phyloP scores from a whole-genome alignment of 257 asterid genomes.

The Capsicum baccatum region DNA sequence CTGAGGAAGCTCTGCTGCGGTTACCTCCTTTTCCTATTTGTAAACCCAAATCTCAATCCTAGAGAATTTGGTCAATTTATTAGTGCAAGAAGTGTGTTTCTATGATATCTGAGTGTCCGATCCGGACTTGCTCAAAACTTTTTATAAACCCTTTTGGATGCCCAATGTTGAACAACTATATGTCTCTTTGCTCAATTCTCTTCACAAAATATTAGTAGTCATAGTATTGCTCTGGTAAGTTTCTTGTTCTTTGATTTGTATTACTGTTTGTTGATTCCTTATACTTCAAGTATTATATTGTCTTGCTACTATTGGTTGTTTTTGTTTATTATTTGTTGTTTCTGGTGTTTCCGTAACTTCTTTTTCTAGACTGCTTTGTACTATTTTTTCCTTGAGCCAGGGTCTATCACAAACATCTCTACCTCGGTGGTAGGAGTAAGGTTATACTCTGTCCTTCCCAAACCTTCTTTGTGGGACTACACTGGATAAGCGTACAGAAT shows the following conservation, averaged over 20 bases:
- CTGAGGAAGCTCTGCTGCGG: conserved; percentile 86
- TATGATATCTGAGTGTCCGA: neutral
- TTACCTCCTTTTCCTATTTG: conserved; percentile 73
- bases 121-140: neutral
- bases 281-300: neutral
- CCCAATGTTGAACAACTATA: neutral
- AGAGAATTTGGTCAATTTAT: conserved; percentile 16
- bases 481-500: neutral
- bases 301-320: neutral
- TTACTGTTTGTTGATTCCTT: neutral
- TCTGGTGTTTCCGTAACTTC: neutral
- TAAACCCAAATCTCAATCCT: conserved; percentile 30
- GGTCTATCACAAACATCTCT: neutral
- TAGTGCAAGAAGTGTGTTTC: neutral
- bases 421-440: neutral
- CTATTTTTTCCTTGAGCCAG: neutral
- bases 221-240: neutral
- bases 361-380: neutral
- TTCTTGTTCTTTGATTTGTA: neutral
- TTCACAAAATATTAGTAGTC: neutral
- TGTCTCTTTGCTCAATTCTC: neutral
- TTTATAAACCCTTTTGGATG: neutral
- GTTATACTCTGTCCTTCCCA: neutral
- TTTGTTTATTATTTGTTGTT: too few relatives aligned
- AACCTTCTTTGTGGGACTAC: neutral